Percentiles rank a stretch among this genome's conserved stretches.
Evolutionary conservation across 2,329 filamentous ascomycete species (phyloP).

Genomic region (Teratosphaeria pseudoeucalypti): DNA sequence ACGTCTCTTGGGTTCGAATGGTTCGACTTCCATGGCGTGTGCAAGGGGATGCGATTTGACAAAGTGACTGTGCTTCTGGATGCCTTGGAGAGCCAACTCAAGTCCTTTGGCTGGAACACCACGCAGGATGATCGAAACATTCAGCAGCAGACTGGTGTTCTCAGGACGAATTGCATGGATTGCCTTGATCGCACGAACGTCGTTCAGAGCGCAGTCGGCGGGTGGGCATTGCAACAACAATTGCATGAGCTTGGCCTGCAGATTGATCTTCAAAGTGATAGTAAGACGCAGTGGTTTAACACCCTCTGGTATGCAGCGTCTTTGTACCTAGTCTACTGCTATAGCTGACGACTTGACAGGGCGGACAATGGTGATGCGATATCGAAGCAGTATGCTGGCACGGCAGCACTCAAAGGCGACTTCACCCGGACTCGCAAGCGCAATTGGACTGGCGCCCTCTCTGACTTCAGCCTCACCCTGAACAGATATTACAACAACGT

Average conservation of each 20-base stretch:
- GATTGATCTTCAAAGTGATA: constrained; percentile 64
- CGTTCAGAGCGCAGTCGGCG: constrained; percentile 82
- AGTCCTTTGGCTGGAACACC: constrained; percentile 62
- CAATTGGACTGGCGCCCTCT: constrained; percentile 81
- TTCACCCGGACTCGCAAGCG: constrained; percentile 87
- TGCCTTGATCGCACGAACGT: constrained; percentile 95
- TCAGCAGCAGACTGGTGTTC: constrained; percentile 56
- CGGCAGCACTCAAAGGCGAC: constrained; percentile 90
- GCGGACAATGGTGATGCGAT: constrained; percentile 96
- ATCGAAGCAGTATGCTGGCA: constrained; percentile 90
- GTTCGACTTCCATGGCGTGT: constrained; percentile 94
- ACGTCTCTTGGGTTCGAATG: constrained; percentile 65
- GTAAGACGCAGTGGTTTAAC: constrained; percentile 87
- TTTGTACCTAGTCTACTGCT: background rate
- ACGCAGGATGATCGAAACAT: constrained; percentile 34
- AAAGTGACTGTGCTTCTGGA: constrained; percentile 77
- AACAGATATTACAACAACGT: constrained; percentile 76
- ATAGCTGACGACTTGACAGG: constrained; percentile 1
- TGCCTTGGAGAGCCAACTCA: constrained; percentile 56
- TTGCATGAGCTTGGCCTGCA: constrained; percentile 65
- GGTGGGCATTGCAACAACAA: constrained; percentile 70
- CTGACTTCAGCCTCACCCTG: constrained; percentile 80
- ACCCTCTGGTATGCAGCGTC: constrained; percentile 54
- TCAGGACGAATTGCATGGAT: constrained; percentile 98
- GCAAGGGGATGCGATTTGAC: constrained; percentile 94